Conservation (phyloP, 148 eudicot species). For the Persicaria tinctoria region DNA sequence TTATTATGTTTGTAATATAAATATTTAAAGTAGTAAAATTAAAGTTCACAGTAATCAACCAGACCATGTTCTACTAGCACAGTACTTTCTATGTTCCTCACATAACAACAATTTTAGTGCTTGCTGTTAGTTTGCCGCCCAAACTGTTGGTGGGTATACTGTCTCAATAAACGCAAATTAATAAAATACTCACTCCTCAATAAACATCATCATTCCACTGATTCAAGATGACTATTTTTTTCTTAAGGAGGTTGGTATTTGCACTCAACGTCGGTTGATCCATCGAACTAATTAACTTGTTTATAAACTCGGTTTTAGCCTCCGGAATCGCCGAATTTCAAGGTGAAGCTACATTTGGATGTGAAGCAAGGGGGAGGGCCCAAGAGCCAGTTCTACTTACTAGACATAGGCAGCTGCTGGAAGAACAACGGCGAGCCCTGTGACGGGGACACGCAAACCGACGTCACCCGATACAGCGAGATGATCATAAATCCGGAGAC, state of each 20-base stretch:
- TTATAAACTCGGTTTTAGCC: conserved; percentile 31
- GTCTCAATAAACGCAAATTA: no score
- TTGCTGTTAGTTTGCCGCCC: not conserved
- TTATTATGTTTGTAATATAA: not conserved
- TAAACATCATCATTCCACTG: no score
- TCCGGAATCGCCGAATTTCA: conserved; percentile 76
- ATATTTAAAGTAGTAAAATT: not conserved
- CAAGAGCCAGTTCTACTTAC: conserved; percentile 75
- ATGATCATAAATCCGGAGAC: conserved; percentile 78
- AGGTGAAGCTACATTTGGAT: conserved; percentile 55
- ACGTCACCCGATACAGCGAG: conserved; percentile 73
- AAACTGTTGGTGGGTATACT: no score
- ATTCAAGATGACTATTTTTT: no score
- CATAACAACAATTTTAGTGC: not conserved
- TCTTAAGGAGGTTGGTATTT: no score
- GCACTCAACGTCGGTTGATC: not conserved
- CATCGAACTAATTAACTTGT: conserved; percentile 6
- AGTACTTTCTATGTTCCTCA: not conserved
- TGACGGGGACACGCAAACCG: conserved; percentile 65
- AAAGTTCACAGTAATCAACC: conserved; percentile 6
- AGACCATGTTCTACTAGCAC: conserved; percentile 5
- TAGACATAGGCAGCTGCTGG: conserved; percentile 91
- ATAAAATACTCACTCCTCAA: no score
- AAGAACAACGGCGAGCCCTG: conserved; percentile 68
- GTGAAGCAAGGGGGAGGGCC: conserved; percentile 78